Conservation (phyloP, 331 rosid species). For the Stylosanthes scabra region DNA sequence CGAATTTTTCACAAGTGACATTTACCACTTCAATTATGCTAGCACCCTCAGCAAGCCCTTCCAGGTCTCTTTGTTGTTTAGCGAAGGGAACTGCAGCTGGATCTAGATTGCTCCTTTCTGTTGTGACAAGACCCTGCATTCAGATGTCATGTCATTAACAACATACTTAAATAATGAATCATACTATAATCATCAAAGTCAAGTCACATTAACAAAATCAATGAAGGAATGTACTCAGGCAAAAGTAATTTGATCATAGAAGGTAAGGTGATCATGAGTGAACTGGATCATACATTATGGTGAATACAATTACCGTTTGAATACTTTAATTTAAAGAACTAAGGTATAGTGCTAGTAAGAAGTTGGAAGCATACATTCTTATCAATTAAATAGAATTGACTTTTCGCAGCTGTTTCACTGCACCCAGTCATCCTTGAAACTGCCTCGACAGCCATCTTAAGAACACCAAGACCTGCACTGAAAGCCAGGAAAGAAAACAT, state of each 20-base stretch:
- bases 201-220: slow-evolving; percentile 17
- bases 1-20: slow-evolving; percentile 23
- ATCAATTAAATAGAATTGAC: slow-evolving; percentile 68
- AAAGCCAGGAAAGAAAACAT: slow-evolving; percentile 35
- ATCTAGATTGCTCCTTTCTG: slow-evolving; percentile 73
- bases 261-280: not conserved
- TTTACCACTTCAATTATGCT: slow-evolving; percentile 83
- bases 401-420: slow-evolving; percentile 51
- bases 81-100: slow-evolving; percentile 88
- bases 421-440: slow-evolving; percentile 69
- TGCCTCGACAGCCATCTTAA: slow-evolving; percentile 74
- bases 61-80: slow-evolving; percentile 60
- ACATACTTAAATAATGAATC: slow-evolving; percentile 10
- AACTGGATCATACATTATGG: slow-evolving; percentile 15
- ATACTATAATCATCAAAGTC: not conserved
- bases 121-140: slow-evolving; percentile 84
- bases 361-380: slow-evolving; percentile 61
- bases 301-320: not conserved
- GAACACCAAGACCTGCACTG: slow-evolving; percentile 97
- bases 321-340: slow-evolving; percentile 17
- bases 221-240: not conserved
- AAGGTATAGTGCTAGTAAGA: slow-evolving; percentile 11
- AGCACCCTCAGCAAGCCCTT: slow-evolving; percentile 84
- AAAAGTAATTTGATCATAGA: slow-evolving; percentile 4
- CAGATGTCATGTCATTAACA: slow-evolving; percentile 19